Base-by-base conservation (phyloP, 371 early-diverging fungal genomes). In the Syncephalis plumigaleata region DNA sequence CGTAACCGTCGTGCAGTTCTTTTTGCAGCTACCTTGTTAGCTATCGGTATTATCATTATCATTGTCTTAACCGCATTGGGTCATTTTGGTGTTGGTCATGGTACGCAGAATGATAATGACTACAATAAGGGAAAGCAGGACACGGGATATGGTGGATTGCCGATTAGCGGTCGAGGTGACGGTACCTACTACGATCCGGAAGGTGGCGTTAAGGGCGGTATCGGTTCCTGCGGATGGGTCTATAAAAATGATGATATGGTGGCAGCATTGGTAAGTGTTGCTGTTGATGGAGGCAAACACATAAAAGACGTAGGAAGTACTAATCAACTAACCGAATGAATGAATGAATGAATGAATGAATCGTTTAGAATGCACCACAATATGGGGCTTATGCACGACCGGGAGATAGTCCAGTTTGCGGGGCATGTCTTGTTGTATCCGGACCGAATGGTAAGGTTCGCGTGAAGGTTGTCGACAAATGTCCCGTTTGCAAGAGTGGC, bases 401-500 rank as follows among this genome's bases (percentile, higher is more conserved):
- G 9, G 24, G 13, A 3, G 22, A 22, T 24, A 43, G 43, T 20
- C 43, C 43, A 3, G 43, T 24, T 13, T 43, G 43, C 21, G 18
- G 18, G 16, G 24, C 22, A 13, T 43, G 43, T 43, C 13, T 24
- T 22, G 11, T 43, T 16, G 43, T 43, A 22, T 13, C 18, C 22
- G 43, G 43, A 43, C 43, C 43, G 13, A 20, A 13, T 13, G 43
- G 43, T 22, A 43, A 24, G 18, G 43, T 43, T 24, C 20, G 24
- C n/a, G 43, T 43, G 11, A 43, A 43, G 24, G 21, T 43, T 20
- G 43, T 43, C 2, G 43, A 43, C 21, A 38, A 31, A 0, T 79
- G 80, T 57, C 71, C 70, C 13, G 68, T 55, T 13, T 77, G 78
- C 57, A 58, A 55, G 27, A 45, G 47, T n/a, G 76, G 76, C 25